phyloP scores from a whole-genome alignment of 2,329 filamentous ascomycete species.

The Fusarium cicatricum region DNA sequence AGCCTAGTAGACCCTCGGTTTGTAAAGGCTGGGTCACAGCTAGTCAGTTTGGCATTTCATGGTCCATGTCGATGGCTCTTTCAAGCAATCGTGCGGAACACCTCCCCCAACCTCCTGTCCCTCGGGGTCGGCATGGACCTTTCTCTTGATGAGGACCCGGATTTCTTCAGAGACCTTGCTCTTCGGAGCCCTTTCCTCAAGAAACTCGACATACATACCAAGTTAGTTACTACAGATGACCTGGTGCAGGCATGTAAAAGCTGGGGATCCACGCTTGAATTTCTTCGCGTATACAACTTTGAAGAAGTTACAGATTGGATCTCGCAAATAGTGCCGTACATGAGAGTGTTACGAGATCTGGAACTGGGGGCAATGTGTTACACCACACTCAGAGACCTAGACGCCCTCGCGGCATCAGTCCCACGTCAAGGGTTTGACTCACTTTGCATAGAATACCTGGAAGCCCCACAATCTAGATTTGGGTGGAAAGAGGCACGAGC shows the following conservation, averaged over 20 bases:
- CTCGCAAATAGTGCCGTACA: not conserved
- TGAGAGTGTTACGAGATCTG: not conserved
- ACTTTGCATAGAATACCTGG: not conserved
- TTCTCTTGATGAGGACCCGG: not conserved
- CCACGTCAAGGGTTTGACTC: not conserved
- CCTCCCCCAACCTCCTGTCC: not conserved
- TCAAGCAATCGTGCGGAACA: not conserved
- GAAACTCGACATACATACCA: not conserved
- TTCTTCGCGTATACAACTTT: not conserved
- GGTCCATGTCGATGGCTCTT: not conserved
- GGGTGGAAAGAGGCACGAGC: not conserved
- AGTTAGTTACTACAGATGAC: not conserved
- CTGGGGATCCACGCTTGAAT: conserved; percentile 17
- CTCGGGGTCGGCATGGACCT: not conserved
- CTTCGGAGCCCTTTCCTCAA: not conserved
- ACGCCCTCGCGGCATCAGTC: not conserved
- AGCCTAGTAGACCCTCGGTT: not conserved
- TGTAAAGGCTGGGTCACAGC: not conserved
- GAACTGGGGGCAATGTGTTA: not conserved
- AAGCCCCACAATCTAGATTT: not conserved
- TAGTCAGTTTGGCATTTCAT: not conserved
- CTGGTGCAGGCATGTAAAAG: not conserved
- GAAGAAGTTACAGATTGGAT: not conserved
- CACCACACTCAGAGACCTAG: not conserved
- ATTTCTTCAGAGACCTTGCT: not conserved